These are phyloP conservation scores for Arabis hirsuta DNA, from an alignment of 345 rosid genomes.

Conservation along the genomic window DNA sequence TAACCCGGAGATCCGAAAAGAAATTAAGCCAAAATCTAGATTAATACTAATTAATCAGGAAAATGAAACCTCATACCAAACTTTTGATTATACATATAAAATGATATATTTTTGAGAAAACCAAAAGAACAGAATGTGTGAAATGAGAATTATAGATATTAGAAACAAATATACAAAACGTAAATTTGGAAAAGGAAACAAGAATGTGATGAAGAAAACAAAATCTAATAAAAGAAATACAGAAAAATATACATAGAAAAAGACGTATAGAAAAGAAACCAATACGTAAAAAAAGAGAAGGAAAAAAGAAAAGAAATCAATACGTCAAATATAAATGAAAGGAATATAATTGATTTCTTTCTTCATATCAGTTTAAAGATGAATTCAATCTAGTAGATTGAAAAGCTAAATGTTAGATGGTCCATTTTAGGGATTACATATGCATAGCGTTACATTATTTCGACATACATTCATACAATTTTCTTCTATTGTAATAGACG, in stretches of 20 bases:
- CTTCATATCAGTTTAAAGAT: slow-evolving; percentile 16
- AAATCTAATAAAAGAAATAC: no score
- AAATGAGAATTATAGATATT: background rate
- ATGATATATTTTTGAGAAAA: no score
- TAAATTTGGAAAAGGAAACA: background rate
- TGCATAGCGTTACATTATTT: slow-evolving; percentile 16
- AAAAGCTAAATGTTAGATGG: slow-evolving; percentile 24
- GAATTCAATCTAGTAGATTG: background rate
- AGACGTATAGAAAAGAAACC: background rate
- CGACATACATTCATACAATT: background rate
- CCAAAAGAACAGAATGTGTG: no score
- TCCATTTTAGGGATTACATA: slow-evolving; percentile 20
- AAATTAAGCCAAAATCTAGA: background rate
- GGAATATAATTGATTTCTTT: slow-evolving; percentile 14
- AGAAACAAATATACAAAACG: background rate
- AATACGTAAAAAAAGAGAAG: no score
- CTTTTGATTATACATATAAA: no score
- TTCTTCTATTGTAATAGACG: background rate
- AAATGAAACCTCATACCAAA: no score
- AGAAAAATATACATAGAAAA: background rate
- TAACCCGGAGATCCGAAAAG: no score
- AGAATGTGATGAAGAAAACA: no score
- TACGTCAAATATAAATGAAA: slow-evolving; percentile 10
- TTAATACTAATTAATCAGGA: no score
- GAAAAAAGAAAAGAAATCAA: background rate